Evolutionary conservation across 140 eudicot genomes (phyloP), one percentile per base, ranked within the genome.

Genomic region (Ambrosia hybrid): DNA sequence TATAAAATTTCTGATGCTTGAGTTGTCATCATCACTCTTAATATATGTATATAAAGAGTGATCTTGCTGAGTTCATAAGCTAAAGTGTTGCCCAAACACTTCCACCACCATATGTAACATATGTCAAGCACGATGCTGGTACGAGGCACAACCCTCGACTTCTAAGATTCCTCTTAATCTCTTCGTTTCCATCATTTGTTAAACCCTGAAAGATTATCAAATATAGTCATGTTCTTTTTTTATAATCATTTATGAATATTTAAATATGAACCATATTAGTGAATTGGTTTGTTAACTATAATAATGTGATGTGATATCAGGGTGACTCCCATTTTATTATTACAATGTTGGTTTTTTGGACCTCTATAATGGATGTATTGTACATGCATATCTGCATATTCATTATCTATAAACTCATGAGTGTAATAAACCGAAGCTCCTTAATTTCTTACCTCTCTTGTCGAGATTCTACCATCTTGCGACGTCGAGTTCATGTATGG

Each of bases 61-160:
- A 63, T n/a, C 87, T 39, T 6, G 63, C 67, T 67, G 81, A 49
- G 53, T 77, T 51, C 26, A 14, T 73, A 45, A 45, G 60, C 70
- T 59, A 73, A 65, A 76, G 51, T 83, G 83, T 45, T 84, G 88
- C 33, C 97, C 97, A 90, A 70, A 87, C 78, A 33, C 79, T 83
- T 51, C 95, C 97, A 60, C 89, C 89, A 39, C 80, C 83, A 6
- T 82, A 92, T 2, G 97, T 67, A 36, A 90, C 79, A 76, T 87
- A 90, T 9, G 93, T 76, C 73, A 90, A 78, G 77, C 96, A 90
- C 4, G 95, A 73, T 65, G 85, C 39, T 13, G 97, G 97, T 64
- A 90, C 90, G 9, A 90, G 79, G 60, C 97, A 90, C 52, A 90
- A 83, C 61, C 97, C 97, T 85, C 95, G 83, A 68, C 88, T 87